phyloP scores from a whole-genome alignment of 192 early-diverging fungal genomes.

The Diversispora epigaea region DNA sequence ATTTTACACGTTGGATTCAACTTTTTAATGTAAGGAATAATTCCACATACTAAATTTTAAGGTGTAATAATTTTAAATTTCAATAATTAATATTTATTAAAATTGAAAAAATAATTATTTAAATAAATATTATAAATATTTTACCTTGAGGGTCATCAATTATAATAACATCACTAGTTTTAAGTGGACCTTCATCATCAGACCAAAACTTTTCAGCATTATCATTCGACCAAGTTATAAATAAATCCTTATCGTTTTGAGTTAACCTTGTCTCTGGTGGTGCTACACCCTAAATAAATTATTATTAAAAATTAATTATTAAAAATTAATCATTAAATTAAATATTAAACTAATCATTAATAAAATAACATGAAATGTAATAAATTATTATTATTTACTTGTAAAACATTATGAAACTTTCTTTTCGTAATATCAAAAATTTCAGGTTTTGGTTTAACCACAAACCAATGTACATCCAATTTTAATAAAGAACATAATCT shows the following conservation, averaged over 20 bases:
- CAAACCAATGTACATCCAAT: conserved; percentile 74
- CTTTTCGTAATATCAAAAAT: conserved; percentile 87
- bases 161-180: conserved; percentile 74
- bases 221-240: conserved; percentile 61
- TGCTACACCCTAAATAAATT: conserved; percentile 57
- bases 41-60: conserved; percentile 55
- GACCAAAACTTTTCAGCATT: conserved; percentile 78
- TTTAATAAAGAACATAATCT: conserved; percentile 66
- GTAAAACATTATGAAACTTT: conserved; percentile 86
- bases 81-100: no score
- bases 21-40: conserved; percentile 76
- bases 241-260: conserved; percentile 65
- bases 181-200: conserved; percentile 64
- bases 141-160: conserved; percentile 83
- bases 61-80: background rate
- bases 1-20: conserved; percentile 67
- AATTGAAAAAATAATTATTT: no score
- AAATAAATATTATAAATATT: no score
- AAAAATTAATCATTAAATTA: no score
- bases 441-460: conserved; percentile 78
- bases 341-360: no score
- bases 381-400: conserved; percentile 32
- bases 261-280: conserved; percentile 44
- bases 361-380: no score
- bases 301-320: background rate